Evolutionary conservation across 768 basidiomycete species (phyloP).

Genomic region (Mycena floridula): DNA sequence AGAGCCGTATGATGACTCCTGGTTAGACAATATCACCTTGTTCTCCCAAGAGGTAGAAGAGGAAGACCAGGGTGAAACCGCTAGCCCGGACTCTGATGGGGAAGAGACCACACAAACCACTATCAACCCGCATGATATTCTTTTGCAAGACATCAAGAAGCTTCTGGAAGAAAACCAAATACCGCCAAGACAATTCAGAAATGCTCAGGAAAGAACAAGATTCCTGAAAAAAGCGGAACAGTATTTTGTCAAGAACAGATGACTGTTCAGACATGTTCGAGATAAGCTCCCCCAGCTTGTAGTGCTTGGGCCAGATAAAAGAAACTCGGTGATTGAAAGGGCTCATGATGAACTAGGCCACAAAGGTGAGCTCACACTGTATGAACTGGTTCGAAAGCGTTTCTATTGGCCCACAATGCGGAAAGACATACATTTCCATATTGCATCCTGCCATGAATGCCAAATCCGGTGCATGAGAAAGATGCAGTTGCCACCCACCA

Average conservation of each 20-base stretch:
- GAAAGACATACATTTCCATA: too few species aligned
- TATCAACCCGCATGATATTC: neutral
- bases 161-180: neutral
- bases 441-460: too few species aligned
- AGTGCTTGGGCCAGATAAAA: too few species aligned
- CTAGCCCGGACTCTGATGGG: neutral
- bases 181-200: neutral
- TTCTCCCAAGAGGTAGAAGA: constrained; percentile 12
- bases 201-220: neutral
- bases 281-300: too few species aligned
- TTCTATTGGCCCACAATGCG: too few species aligned
- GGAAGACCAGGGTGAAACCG: constrained; percentile 6
- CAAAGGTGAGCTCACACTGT: too few species aligned
- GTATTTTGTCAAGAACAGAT: neutral
- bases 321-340: too few species aligned
- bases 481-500: too few species aligned
- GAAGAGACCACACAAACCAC: neutral
- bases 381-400: too few species aligned
- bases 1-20: constrained; percentile 8
- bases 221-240: neutral
- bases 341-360: too few species aligned
- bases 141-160: neutral
- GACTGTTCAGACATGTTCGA: neutral
- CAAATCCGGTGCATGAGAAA: too few species aligned
- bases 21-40: constrained; percentile 14